Evolutionary conservation across 108 stramenopile genomes (phyloP), one percentile per base, ranked within the genome.

Genomic region (Skeletonema grethae): DNA sequence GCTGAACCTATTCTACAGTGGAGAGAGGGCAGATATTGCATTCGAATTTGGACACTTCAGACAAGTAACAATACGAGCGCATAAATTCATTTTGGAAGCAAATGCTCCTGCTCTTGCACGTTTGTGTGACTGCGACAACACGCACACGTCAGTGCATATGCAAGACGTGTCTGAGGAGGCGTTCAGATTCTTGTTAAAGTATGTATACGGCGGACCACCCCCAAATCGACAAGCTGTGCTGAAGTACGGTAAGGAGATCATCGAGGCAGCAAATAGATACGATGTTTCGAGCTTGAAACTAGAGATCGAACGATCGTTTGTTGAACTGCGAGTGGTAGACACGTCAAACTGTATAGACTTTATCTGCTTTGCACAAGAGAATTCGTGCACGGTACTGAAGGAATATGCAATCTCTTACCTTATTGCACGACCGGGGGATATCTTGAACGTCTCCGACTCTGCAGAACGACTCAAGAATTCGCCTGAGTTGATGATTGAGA

Each of bases 201-300:
- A 61, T 20, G 2, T 61, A 13, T 61, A 61, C 35, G 60, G 60
- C 7, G 60, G 60, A n/a, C 7, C 60, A 32, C 35, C 35, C 10
- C 46, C 46, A 18, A 60, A 20, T 7, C 34, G 9, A 15, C 15
- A 15, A n/a, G 59, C 29, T 60, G 35, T 31, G 59, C 5, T 2
- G 29, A 60, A 31, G 22, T 35, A 60, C 22, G 60, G 38, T 10
- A 32, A 24, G 22, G 60, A 61, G 0, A 61, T 61, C 7, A 60
- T 61, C 31, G 60, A 61, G 16, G 60, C 32, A 18, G 60, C 60
- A 2, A 20, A 61, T 36, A 61, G 60, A 36, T 61, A 35, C 34
- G 60, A 9, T 32, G 8, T 61, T 18, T 18, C 60, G 16, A 20
- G 60, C n/a, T 18, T 61, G 38, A 61, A 61, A 18, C 34, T 12